These are phyloP conservation scores for Collybia sordida DNA, from an alignment of 768 basidiomycete species.

Conservation along the genomic window DNA sequence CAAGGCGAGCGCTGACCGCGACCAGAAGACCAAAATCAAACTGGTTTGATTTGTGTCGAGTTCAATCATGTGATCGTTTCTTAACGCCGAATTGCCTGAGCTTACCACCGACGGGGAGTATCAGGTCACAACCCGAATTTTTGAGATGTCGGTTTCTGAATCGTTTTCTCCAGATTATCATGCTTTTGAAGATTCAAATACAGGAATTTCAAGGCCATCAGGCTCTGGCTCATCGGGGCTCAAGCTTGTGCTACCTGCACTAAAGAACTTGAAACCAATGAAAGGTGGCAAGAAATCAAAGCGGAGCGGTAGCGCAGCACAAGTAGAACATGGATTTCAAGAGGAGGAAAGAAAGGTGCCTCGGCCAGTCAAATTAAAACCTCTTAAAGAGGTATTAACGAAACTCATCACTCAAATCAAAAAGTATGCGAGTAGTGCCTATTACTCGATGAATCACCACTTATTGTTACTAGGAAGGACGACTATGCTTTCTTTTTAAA, in stretches of 20 bases:
- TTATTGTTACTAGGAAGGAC: slow-evolving; percentile 58
- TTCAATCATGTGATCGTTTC: background rate
- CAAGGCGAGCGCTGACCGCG: background rate
- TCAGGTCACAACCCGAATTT: slow-evolving; percentile 7
- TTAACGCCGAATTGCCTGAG: slow-evolving; percentile 11
- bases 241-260: slow-evolving; percentile 67
- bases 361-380: slow-evolving; percentile 72
- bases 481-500: slow-evolving; percentile 81
- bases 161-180: slow-evolving; percentile 10
- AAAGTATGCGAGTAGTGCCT: slow-evolving; percentile 47
- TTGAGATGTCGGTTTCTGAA: slow-evolving; percentile 20
- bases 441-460: background rate
- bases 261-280: slow-evolving; percentile 58
- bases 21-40: slow-evolving; percentile 2
- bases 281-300: slow-evolving; percentile 52
- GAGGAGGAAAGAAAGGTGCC: slow-evolving; percentile 42
- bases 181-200: background rate
- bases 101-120: slow-evolving; percentile 11
- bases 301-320: slow-evolving; percentile 22
- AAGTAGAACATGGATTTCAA: slow-evolving; percentile 26
- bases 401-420: slow-evolving; percentile 73
- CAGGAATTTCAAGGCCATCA: slow-evolving; percentile 21
- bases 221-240: slow-evolving; percentile 46
- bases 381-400: slow-evolving; percentile 70
- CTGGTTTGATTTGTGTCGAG: too few species aligned